phyloP scores from a whole-genome alignment of 164 flowering plant species.

The Berberis vulgaris region DNA sequence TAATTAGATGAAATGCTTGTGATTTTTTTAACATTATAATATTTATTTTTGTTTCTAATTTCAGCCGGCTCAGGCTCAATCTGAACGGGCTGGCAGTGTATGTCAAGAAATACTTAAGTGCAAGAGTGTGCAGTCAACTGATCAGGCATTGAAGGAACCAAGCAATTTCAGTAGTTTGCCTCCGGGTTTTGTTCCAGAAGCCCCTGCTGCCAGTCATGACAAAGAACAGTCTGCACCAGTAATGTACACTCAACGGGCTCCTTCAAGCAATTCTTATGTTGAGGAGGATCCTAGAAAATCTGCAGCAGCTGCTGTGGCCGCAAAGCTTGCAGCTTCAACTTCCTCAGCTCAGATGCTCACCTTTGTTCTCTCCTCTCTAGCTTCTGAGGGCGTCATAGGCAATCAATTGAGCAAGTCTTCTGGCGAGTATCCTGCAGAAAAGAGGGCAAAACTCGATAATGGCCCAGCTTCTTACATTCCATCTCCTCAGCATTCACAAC shows the following conservation, averaged over 20 bases:
- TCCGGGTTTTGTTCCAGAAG: conserved; percentile 21
- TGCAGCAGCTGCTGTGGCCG: conserved; percentile 90
- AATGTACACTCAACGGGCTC: conserved; percentile 32
- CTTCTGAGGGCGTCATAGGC: conserved; percentile 65
- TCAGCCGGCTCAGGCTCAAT: conserved; percentile 59
- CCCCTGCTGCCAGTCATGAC: conserved; percentile 17
- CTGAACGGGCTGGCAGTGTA: conserved; percentile 39
- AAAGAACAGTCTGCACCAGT: conserved; percentile 41
- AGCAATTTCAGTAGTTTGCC: conserved; percentile 22
- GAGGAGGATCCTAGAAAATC: conserved; percentile 66
- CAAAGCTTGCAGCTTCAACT: conserved; percentile 79
- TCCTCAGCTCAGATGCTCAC: conserved; percentile 95
- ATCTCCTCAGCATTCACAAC: conserved; percentile 36
- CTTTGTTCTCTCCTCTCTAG: conserved; percentile 79
- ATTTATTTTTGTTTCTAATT: conserved; percentile 3
- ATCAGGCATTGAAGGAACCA: conserved; percentile 34
- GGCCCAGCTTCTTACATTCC: conserved; percentile 35
- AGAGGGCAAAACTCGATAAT: conserved; percentile 58
- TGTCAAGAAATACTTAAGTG: conserved; percentile 29
- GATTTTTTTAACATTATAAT: background rate
- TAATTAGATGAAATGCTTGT: background rate
- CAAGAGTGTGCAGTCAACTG: conserved; percentile 25
- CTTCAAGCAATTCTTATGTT: conserved; percentile 22
- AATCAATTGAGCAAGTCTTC: conserved; percentile 39
- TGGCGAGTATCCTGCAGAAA: conserved; percentile 44